Evolutionary conservation across 306 rosid genomes (phyloP), one percentile per base, ranked within the genome.

Genomic region (Vigna mungo): DNA sequence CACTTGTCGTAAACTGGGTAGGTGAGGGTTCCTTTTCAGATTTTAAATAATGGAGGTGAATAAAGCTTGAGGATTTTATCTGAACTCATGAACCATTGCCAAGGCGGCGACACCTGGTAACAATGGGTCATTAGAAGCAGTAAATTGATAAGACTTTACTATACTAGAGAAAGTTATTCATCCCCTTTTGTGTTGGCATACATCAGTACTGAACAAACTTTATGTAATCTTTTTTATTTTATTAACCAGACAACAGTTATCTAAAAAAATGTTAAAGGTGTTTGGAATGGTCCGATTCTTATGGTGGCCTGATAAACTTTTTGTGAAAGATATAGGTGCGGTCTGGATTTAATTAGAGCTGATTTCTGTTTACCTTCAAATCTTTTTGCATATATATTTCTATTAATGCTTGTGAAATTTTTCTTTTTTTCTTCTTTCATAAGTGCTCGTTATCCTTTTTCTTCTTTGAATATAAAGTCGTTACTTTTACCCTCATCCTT

Each of bases 21-120:
- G 84, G 77, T 67, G 61, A 78, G 64, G 77, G 59, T 71, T 75
- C 80, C 8, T 68, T 87, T 81, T 85, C 89, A 60, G 53, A 41
- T 54, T 66, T 68, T 72, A 2, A 69, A 76, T 76, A 82, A 68
- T 76, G 78, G 49, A 72, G 68, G 77, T 25, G 74, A 21, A 3
- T 44, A 61, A 77, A 69, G 61, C 8, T 77, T 69, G 43, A 49
- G 76, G 25, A 16, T 62, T 71, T 61, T 25, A 80, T 73, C 34
- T 5, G 1, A 55, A 46, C 68, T 80, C 63, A 77, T 73, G 70
- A 53, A 14, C 61, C 58, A 7, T 75, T 76, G 52, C 76, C 78
- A 63, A 80, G 63, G 71, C 56, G 77, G 74, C 60, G 66, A 80
- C 73, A 68, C 39, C 48, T 80, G 73, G 15, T 79, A 67, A 30